These are phyloP conservation scores for Manihot esculenta DNA, from an alignment of 441 rosid species.

Conservation along the genomic window DNA sequence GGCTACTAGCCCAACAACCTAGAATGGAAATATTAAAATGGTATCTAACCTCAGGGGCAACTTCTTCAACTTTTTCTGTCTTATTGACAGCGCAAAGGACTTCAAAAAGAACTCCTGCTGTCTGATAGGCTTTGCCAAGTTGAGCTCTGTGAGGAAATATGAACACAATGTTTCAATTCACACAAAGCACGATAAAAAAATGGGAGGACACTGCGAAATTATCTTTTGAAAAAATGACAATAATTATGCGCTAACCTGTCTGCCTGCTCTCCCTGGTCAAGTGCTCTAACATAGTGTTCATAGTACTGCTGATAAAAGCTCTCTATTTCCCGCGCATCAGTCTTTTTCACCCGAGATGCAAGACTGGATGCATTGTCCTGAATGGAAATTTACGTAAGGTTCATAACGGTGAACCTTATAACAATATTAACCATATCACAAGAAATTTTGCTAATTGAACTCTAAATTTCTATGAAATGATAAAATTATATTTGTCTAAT, in stretches of 20 bases:
- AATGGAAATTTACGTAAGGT: constrained; percentile 26
- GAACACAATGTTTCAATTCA: background rate
- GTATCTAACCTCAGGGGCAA: constrained; percentile 88
- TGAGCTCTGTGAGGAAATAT: constrained; percentile 63
- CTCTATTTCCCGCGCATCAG: constrained; percentile 95
- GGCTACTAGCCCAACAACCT: background rate
- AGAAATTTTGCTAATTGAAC: too few species aligned
- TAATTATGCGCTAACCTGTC: constrained; percentile 57
- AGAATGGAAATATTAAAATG: constrained; percentile 7
- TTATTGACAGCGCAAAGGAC: constrained; percentile 96
- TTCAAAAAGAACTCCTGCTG: constrained; percentile 98
- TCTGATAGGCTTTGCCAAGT: constrained; percentile 97
- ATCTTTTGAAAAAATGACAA: constrained; percentile 1
- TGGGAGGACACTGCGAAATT: background rate
- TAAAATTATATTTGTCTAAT: too few species aligned
- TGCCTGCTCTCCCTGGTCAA: constrained; percentile 95
- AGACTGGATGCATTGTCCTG: constrained; percentile 98
- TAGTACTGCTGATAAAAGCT: constrained; percentile 94
- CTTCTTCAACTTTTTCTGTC: constrained; percentile 98
- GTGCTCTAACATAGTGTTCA: constrained; percentile 84
- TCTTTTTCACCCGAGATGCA: constrained; percentile 88
- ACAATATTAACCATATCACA: too few species aligned
- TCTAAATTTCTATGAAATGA: too few species aligned
- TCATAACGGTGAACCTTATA: too few species aligned
- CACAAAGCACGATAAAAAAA: background rate